A percentile compares a stretch with the other conserved stretches of the same genome.
Conservation (phyloP, 169 alveolate genomes). For the Plasmodium relictum region DNA sequence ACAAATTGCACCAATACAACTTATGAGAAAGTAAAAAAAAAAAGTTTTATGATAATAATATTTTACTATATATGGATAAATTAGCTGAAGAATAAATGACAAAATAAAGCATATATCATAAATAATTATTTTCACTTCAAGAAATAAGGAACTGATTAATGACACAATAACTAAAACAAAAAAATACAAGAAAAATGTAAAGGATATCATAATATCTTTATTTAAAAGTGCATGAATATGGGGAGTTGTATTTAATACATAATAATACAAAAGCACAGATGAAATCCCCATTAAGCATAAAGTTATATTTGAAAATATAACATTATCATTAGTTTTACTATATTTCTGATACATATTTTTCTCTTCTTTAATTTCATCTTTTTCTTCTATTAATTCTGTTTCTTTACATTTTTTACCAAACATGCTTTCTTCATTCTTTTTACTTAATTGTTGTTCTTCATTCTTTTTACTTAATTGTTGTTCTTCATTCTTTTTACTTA, state of each 20-base stretch:
- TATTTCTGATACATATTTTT: background rate
- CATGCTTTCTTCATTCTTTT: background rate
- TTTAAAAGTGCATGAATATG: slow-evolving; percentile 66
- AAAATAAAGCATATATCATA: slow-evolving; percentile 58
- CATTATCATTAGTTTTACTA: background rate
- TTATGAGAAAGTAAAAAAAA: slow-evolving; percentile 36
- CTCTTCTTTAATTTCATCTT: background rate
- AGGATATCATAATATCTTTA: slow-evolving; percentile 47
- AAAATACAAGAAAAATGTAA: slow-evolving; percentile 61
- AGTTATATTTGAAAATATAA: slow-evolving; percentile 49
- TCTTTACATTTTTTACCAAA: background rate
- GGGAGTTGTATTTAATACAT: slow-evolving; percentile 71
- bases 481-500: background rate
- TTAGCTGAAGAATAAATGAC: slow-evolving; percentile 30
- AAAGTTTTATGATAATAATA: slow-evolving; percentile 37
- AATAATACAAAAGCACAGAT: slow-evolving; percentile 50
- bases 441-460: background rate
- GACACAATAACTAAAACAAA: slow-evolving; percentile 42
- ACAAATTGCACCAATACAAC: slow-evolving; percentile 40
- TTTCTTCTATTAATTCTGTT: background rate
- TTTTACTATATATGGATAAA: slow-evolving; percentile 43
- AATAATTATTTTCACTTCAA: slow-evolving; percentile 48
- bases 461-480: background rate
- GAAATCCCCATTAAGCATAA: slow-evolving; percentile 74
- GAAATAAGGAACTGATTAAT: slow-evolving; percentile 47